phyloP scores from a whole-genome alignment of 495 filamentous ascomycete genomes.

The Aspergillus mulundensis region DNA sequence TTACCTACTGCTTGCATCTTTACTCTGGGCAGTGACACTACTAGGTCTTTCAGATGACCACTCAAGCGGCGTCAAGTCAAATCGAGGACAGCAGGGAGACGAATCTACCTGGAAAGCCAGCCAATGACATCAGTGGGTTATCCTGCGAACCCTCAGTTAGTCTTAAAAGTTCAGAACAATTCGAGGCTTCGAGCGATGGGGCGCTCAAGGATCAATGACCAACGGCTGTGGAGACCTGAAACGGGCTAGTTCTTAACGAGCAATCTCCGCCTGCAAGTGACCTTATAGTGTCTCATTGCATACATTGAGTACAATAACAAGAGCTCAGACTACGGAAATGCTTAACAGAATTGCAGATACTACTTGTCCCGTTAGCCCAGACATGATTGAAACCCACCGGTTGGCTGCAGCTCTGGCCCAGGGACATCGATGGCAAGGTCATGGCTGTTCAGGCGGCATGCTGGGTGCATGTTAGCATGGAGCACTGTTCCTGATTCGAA shows the following conservation, averaged over 20 bases:
- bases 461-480: not conserved
- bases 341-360: not conserved
- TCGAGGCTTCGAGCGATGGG: conserved; percentile 12
- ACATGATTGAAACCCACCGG: not conserved
- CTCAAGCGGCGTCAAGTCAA: conserved; percentile 10
- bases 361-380: not conserved
- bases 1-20: conserved; percentile 5
- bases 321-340: not conserved
- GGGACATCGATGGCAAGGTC: not conserved
- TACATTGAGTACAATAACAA: not conserved
- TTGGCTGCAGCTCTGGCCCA: not conserved
- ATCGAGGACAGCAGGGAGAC: conserved; percentile 16
- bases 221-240: conserved; percentile 15
- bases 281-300: too few species aligned
- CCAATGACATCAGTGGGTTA: conserved; percentile 13
- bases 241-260: not conserved
- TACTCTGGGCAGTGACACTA: conserved; percentile 6
- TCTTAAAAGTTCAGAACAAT: conserved; percentile 1
- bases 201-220: not conserved
- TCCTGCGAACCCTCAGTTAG: not conserved
- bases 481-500: conserved; percentile 2
- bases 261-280: not conserved
- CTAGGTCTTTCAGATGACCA: conserved; percentile 1
- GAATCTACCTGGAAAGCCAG: conserved; percentile 5
- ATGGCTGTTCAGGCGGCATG: not conserved